A percentile compares a stretch with the other conserved stretches of the same genome.
These are phyloP conservation scores for Actinomortierella wolfii DNA, from an alignment of 371 early-diverging fungal species.

Conservation along the genomic window DNA sequence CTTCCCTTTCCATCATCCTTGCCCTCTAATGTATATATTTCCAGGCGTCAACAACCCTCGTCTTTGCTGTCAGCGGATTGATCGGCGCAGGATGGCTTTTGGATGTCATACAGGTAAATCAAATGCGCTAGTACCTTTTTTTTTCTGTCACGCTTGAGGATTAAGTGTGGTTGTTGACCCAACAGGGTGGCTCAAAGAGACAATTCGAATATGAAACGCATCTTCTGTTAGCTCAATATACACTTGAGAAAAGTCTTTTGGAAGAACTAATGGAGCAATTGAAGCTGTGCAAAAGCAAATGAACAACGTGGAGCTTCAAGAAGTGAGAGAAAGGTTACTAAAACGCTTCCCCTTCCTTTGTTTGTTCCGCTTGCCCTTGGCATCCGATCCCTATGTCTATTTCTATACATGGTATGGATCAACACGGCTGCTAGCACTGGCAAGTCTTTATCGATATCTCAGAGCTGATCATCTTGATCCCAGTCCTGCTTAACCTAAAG, in stretches of 20 bases:
- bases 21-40: neutral
- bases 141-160: neutral
- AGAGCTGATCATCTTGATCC: conserved; percentile 83
- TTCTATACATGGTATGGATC: neutral
- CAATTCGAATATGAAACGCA: neutral
- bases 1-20: neutral
- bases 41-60: conserved; percentile 74
- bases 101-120: conserved; percentile 65
- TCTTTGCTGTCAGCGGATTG: conserved; percentile 74
- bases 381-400: neutral
- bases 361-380: conserved; percentile 5
- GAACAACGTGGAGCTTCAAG: no score
- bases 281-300: no score
- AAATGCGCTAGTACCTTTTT: neutral
- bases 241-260: no score
- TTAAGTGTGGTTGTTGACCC: neutral
- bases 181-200: no score
- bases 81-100: conserved; percentile 73
- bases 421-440: conserved; percentile 56
- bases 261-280: no score
- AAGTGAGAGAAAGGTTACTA: no score
- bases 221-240: conserved; percentile 1
- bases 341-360: no score
- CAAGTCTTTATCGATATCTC: conserved; percentile 68
- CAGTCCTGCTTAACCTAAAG: conserved; percentile 82